Percentiles rank a stretch among this genome's conserved stretches.
Evolutionary conservation across 2,329 filamentous ascomycete genomes (phyloP).

Genomic region (Canariomyces notabilis): DNA sequence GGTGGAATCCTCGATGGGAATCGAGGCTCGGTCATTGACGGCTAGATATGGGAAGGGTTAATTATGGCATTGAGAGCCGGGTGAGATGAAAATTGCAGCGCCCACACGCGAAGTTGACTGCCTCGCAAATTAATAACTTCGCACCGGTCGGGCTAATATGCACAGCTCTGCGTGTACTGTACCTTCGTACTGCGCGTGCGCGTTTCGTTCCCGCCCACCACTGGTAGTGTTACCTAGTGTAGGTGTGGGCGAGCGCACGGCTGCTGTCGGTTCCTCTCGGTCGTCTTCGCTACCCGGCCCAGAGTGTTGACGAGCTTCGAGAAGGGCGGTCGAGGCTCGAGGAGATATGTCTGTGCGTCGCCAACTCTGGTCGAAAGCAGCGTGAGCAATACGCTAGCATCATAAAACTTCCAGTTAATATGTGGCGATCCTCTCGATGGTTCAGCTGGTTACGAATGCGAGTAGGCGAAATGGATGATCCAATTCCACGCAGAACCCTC

Average conservation of each 20-base stretch:
- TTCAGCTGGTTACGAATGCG: conserved; percentile 16
- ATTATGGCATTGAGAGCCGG: conserved; percentile 17
- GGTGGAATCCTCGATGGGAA: conserved; percentile 11
- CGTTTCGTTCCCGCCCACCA: background rate
- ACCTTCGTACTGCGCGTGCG: background rate
- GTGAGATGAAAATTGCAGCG: conserved; percentile 1
- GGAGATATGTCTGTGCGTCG: conserved; percentile 13
- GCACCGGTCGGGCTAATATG: conserved; percentile 24
- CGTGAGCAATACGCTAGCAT: conserved; percentile 5
- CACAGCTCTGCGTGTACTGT: conserved; percentile 18
- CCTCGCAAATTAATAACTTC: conserved; percentile 23
- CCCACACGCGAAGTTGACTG: conserved; percentile 19
- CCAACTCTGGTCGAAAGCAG: conserved; percentile 14
- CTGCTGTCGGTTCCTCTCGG: too few species aligned
- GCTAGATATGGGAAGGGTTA: conserved; percentile 23
- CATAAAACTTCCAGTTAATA: conserved; percentile 20
- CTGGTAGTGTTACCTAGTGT: background rate
- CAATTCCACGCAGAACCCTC: too few species aligned
- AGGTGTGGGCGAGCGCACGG: too few species aligned
- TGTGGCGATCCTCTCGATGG: conserved; percentile 14
- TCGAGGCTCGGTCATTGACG: conserved; percentile 19
- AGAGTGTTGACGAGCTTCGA: conserved; percentile 3
- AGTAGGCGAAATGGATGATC: conserved; percentile 7
- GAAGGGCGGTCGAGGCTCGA: conserved; percentile 7
- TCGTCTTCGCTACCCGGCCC: too few species aligned